Evolutionary conservation across 1,139 yeast genomes (phyloP).

Genomic region (Saccharomyces pastorianus): DNA sequence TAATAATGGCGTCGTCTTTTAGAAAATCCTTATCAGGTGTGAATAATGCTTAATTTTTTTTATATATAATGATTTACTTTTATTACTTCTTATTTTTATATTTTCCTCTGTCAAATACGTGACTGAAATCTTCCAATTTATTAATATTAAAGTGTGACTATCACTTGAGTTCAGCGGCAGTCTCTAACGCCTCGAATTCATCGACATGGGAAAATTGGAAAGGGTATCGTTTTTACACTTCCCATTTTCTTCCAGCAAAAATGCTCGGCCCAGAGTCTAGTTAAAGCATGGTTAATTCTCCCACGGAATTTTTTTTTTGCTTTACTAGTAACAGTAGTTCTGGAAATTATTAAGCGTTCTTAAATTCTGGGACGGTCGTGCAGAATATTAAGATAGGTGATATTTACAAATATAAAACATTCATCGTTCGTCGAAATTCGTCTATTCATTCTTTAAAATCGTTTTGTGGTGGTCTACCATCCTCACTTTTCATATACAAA

Average conservation of each 20-base stretch:
- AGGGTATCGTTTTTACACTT: not conserved
- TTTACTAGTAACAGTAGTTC: not conserved
- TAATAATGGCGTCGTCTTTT: too few relatives aligned
- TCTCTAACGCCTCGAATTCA: not conserved
- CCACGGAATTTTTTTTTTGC: not conserved
- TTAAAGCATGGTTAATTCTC: not conserved
- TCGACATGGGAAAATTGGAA: too few relatives aligned
- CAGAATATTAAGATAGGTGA: not conserved
- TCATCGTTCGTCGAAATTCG: not conserved
- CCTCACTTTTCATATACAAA: conserved; percentile 78
- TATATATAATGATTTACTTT: not conserved
- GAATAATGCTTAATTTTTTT: not conserved
- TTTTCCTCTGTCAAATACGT: not conserved
- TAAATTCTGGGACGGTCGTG: not conserved
- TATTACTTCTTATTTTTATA: not conserved
- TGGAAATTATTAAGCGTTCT: not conserved
- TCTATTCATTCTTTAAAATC: conserved; percentile 68
- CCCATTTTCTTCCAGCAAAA: not conserved
- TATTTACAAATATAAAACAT: not conserved
- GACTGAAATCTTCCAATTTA: too few relatives aligned
- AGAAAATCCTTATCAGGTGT: not conserved
- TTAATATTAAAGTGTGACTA: too few relatives aligned
- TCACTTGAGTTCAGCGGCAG: not conserved
- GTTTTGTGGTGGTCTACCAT: conserved; percentile 74
- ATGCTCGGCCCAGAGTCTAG: not conserved